Evolutionary conservation across 1,284 basidiomycete genomes (phyloP), one percentile per base, ranked within the genome.

Genomic region (Polyporus tsugae): DNA sequence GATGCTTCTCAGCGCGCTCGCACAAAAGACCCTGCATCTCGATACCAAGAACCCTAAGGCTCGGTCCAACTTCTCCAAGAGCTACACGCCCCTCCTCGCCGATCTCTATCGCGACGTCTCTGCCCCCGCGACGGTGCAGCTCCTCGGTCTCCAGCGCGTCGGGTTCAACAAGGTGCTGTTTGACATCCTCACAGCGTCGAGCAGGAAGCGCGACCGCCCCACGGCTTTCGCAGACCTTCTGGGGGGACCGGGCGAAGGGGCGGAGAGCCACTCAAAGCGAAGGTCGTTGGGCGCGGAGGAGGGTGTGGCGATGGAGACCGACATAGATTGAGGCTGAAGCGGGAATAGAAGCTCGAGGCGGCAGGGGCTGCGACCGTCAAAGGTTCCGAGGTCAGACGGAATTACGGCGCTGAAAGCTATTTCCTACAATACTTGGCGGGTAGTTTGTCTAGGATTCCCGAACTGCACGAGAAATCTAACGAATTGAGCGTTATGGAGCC

Each of bases 61-160:
- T n/a, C 33, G 55, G 10, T 38, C 55, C 29, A 58, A 38, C 35
- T 19, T 58, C 29, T 10, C 10, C 19, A 58, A 58, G 35, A 58
- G 35, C 19, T 58, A 36, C n/a, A 13, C 35, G 19, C 55, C 55
- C 10, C 35, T 22, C 10, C 55, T 72, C 2, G 42, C 49, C 11
- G 25, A 60, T 6, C 60, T 72, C 46, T 70, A 70, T 41, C 25
- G 41, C 15, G 64, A 70, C 11, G 64, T 60, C 22, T 33, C 62
- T 7, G 13, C 15, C 4, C 10, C 55, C 2, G 60, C 65, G 9
- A 42, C 66, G 1, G 63, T 68, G 9, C 69, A 63, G 41, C 41
- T 72, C n/a, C 67, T 72, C 6, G 71, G 69, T 10, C 62, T 72
- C 22, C 71, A 72, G 61, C 71, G 71, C 49, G 67, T 72, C n/a